phyloP scores from a whole-genome alignment of 2,329 filamentous ascomycete genomes.

The Ceratocystis colombiana region DNA sequence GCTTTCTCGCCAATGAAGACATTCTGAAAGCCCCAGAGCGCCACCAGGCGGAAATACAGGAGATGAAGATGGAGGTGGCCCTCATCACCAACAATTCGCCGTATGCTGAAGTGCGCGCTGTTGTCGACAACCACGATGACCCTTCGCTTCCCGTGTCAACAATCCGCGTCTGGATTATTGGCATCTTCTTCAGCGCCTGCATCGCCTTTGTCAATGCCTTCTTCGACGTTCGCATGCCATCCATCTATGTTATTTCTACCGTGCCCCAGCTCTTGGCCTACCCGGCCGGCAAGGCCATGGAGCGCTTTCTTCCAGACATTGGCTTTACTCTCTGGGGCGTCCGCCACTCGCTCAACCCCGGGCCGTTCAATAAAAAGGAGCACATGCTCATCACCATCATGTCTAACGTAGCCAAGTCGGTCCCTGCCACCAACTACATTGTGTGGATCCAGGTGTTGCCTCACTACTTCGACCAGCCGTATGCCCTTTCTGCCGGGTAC shows the following conservation, averaged over 20 bases:
- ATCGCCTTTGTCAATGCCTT: conserved; percentile 45
- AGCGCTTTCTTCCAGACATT: conserved; percentile 38
- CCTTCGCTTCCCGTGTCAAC: conserved; percentile 41
- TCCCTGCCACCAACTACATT: conserved; percentile 42
- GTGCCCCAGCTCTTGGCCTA: conserved; percentile 46
- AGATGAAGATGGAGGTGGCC: conserved; percentile 45
- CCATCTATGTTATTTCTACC: conserved; percentile 42
- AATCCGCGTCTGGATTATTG: conserved; percentile 44
- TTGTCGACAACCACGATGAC: conserved; percentile 47
- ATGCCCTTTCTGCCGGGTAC: conserved; percentile 40
- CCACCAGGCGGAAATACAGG: conserved; percentile 37
- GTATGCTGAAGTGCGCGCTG: conserved; percentile 46
- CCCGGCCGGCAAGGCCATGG: conserved; percentile 40
- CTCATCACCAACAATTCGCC: conserved; percentile 46
- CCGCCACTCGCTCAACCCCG: conserved; percentile 37
- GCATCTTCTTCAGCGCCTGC: conserved; percentile 38
- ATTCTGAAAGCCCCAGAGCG: conserved; percentile 36
- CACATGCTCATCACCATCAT: conserved; percentile 48
- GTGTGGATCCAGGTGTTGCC: conserved; percentile 42
- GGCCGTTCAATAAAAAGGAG: conserved; percentile 46
- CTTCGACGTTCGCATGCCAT: conserved; percentile 45
- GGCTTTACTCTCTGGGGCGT: conserved; percentile 36
- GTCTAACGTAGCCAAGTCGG: conserved; percentile 42
- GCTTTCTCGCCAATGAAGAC: conserved; percentile 30
- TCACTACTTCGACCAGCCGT: conserved; percentile 43